Evolutionary conservation across 345 rosid genomes (phyloP).

Genomic region (Carallia pectinifolia): DNA sequence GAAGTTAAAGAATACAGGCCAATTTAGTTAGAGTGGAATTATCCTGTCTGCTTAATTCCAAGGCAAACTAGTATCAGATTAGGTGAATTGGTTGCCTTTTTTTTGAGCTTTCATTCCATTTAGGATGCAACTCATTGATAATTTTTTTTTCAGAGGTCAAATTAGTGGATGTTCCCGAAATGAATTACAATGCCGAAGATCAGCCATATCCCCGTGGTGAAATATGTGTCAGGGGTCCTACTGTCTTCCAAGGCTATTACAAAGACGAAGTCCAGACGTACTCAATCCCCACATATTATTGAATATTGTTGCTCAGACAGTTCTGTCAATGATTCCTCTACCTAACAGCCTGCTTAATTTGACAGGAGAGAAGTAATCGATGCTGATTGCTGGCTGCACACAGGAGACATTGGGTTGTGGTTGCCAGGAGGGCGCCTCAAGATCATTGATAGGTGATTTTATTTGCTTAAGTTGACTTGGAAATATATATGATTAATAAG

Average conservation of each 20-base stretch:
- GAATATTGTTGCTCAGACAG: conserved; percentile 6
- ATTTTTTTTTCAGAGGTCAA: conserved; percentile 60
- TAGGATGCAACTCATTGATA: not conserved
- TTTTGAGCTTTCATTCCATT: not conserved
- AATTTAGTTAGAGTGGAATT: no score
- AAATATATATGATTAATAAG: no score
- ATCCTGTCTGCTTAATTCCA: no score
- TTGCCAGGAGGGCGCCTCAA: conserved; percentile 50
- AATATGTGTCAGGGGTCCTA: conserved; percentile 89
- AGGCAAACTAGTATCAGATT: not conserved
- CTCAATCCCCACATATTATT: conserved; percentile 9
- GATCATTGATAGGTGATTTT: conserved; percentile 38
- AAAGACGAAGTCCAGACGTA: conserved; percentile 83
- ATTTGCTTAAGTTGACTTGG: not conserved
- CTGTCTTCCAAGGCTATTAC: conserved; percentile 79
- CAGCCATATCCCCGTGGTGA: conserved; percentile 94
- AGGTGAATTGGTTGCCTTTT: not conserved
- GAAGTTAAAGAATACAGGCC: no score
- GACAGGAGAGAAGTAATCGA: conserved; percentile 46
- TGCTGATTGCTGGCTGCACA: conserved; percentile 42
- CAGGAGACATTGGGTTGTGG: conserved; percentile 51
- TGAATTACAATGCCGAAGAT: conserved; percentile 88
- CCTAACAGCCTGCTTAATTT: conserved; percentile 23
- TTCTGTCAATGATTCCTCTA: conserved; percentile 5
- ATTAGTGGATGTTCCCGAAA: conserved; percentile 90